Conservation (phyloP, 768 basidiomycete species). For the Glaciozyma martinii region DNA sequence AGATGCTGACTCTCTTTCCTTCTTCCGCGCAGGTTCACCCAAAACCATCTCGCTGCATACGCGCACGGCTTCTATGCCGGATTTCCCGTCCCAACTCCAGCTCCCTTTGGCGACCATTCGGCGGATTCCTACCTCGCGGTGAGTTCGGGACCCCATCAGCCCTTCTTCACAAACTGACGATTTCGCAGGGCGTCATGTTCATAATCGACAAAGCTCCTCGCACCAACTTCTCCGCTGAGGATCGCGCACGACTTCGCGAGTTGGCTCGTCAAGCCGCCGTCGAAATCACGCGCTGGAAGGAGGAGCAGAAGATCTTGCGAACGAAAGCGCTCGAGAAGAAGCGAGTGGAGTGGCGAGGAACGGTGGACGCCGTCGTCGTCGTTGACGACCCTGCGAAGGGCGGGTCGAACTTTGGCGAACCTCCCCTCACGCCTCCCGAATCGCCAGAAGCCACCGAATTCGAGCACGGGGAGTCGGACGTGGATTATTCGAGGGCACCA, state of each 20-base stretch:
- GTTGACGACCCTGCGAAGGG: no score
- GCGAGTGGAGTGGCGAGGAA: not conserved
- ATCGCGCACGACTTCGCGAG: conserved; percentile 11
- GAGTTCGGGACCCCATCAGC: not conserved
- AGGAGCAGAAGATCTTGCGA: not conserved
- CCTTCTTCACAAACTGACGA: not conserved
- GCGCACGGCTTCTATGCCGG: conserved; percentile 24
- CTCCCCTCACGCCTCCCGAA: no score
- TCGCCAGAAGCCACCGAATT: no score
- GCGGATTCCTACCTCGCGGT: not conserved
- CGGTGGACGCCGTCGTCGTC: no score
- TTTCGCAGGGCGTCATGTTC: conserved; percentile 20
- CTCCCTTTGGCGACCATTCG: conserved; percentile 19
- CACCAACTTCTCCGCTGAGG: conserved; percentile 1
- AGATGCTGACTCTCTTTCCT: not conserved
- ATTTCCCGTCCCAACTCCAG: conserved; percentile 19
- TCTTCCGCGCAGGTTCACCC: not conserved
- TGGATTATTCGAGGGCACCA: no score
- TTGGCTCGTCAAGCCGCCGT: conserved; percentile 17
- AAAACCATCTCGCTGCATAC: conserved; percentile 19
- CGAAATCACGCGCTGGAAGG: conserved; percentile 15
- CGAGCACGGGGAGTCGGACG: no score
- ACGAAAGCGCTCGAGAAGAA: conserved; percentile 3
- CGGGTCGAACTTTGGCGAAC: no score
- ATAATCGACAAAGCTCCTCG: conserved; percentile 18